Evolutionary conservation across 768 basidiomycete species (phyloP), one percentile per base, ranked within the genome.

Genomic region (Lactarius hatsudake): DNA sequence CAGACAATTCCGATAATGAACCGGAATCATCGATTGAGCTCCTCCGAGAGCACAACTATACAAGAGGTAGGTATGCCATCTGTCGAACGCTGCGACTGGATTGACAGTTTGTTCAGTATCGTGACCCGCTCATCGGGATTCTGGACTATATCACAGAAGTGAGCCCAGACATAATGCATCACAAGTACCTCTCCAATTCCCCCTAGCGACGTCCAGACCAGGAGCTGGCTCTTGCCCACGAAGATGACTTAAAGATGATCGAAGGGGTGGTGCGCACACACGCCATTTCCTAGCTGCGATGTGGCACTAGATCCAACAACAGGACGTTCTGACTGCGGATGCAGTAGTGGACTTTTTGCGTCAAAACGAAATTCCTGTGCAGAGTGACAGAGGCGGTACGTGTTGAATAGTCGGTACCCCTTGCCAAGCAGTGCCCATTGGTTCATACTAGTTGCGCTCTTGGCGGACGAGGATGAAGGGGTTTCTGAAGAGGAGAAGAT

Each of bases 151-250:
- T 68, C 28, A 59, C 62, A 1, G 62, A 68, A 48, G 67, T 68
- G 26, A 60, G 67, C 26, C 38, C 20, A 2, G n/a, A 13, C 28
- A 43, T 62, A 20, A 38, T 36, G 12, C 28, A 9, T 45, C 18
- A 13, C n/a, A 20, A 42, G 17, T 9, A 23, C 12, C 48, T 3
- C 18, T 42, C 53, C 15, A 28, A 61, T 40, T 20, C 2, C 34
- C 48, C 8, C 48, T 15, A 62, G 56, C 61, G 66, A 65, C 32
- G 34, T 28, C 62, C 68, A 12, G 15, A 69, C 10, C 45, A 63
- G 30, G 64, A 71, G 5, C 6, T 71, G n/a, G 70, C 68, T 17
- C 61, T 69, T 43, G 68, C 64, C 8, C 70, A 71, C 32, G 68
- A 71, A 40, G 45, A 69, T 20, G 70, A 71, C 23, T 36, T 71